Evolutionary conservation across 495 filamentous ascomycete genomes (phyloP).

Genomic region (Aspergillus avenaceus): DNA sequence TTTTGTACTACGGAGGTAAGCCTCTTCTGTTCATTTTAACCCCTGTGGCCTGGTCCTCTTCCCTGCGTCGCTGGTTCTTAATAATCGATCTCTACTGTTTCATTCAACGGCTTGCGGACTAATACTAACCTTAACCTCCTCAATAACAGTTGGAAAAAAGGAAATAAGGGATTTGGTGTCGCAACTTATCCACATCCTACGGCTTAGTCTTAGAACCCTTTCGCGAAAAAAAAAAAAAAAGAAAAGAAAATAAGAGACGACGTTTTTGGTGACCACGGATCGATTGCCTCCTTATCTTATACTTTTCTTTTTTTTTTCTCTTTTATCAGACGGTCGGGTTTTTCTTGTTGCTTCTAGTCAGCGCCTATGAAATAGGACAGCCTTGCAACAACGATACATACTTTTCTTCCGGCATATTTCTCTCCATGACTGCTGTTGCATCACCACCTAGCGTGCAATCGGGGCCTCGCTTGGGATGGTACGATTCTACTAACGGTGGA

Average conservation of each 20-base stretch:
- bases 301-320: too few species aligned
- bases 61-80: not conserved
- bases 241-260: too few species aligned
- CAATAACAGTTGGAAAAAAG: constrained; percentile 9
- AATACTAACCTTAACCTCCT: constrained; percentile 23
- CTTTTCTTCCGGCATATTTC: constrained; percentile 31
- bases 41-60: not conserved
- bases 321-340: not conserved
- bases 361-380: constrained; percentile 19
- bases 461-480: constrained; percentile 59
- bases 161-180: constrained; percentile 9
- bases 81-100: not conserved
- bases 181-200: constrained; percentile 7
- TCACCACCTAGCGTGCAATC: constrained; percentile 85
- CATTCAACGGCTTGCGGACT: constrained; percentile 9
- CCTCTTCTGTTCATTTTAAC: not conserved
- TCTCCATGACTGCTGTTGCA: constrained; percentile 95
- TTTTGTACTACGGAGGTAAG: constrained; percentile 8
- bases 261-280: not conserved
- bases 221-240: constrained; percentile 8
- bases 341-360: constrained; percentile 12
- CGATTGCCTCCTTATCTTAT: too few species aligned
- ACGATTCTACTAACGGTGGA: constrained; percentile 62
- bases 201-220: not conserved
- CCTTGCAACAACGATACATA: constrained; percentile 8